Percentiles rank a stretch among this genome's conserved stretches.
phyloP scores from a whole-genome alignment of 192 early-diverging fungal genomes.

The Obelidium mucronatum region DNA sequence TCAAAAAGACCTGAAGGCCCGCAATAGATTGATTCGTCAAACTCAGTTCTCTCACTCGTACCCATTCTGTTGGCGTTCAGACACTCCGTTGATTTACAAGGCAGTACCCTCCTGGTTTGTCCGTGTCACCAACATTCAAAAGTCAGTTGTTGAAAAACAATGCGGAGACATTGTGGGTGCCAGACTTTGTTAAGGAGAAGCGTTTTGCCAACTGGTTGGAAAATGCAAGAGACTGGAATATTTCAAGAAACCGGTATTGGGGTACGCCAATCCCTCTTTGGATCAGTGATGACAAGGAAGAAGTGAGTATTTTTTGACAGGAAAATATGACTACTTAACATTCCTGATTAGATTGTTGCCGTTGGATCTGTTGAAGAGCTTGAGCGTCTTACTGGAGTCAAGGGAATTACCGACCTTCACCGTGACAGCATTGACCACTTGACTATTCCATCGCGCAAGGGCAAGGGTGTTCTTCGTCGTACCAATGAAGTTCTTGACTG shows the following conservation, averaged over 20 bases:
- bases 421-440: conserved; percentile 96
- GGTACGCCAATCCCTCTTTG: conserved; percentile 99
- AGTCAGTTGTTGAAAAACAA: conserved; percentile 91
- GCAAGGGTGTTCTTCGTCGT: conserved; percentile 84
- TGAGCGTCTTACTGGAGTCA: conserved; percentile 82
- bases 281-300: conserved; percentile 91
- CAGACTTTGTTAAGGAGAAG: conserved; percentile 95
- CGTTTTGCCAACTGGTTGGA: conserved; percentile 98
- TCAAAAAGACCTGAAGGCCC: conserved; percentile 86
- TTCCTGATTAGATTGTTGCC: conserved; percentile 66
- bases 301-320: conserved; percentile 43
- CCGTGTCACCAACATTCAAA: conserved; percentile 81
- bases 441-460: conserved; percentile 92
- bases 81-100: conserved; percentile 96
- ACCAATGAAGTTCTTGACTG: conserved; percentile 98
- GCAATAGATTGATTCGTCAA: conserved; percentile 88
- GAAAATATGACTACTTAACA: conserved; percentile 1
- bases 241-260: conserved; percentile 99
- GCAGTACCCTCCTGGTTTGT: conserved; percentile 99
- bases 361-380: conserved; percentile 93
- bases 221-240: conserved; percentile 96
- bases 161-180: conserved; percentile 91
- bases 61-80: conserved; percentile 98
- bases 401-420: conserved; percentile 89
- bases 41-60: conserved; percentile 90